These are phyloP conservation scores for Tulasnella sp. DNA, from an alignment of 768 basidiomycete genomes.

Conservation along the genomic window DNA sequence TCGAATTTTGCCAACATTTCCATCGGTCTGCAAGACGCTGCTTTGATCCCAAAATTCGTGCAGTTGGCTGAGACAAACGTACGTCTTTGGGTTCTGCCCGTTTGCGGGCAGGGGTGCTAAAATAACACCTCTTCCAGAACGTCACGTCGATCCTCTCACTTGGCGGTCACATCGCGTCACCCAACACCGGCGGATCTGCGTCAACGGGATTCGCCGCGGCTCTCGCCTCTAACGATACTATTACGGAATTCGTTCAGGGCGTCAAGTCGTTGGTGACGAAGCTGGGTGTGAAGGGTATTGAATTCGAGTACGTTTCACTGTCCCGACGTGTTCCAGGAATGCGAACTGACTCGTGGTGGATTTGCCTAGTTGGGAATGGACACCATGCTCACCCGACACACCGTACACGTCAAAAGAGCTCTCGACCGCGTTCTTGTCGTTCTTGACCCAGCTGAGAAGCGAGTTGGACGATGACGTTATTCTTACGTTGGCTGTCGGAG, in stretches of 20 bases:
- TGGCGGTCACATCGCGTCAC: conserved; percentile 18
- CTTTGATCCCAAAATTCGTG: conserved; percentile 18
- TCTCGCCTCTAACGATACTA: not conserved
- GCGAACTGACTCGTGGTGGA: not conserved
- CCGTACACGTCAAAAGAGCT: conserved; percentile 16
- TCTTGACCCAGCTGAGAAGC: conserved; percentile 8
- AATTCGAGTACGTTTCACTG: conserved; percentile 15
- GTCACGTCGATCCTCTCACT: conserved; percentile 20
- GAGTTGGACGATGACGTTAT: not conserved
- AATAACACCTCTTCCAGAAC: not conserved
- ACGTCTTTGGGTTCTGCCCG: not conserved
- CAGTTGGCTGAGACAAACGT: conserved; percentile 11
- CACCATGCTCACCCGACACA: conserved; percentile 15
- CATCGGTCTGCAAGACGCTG: conserved; percentile 16
- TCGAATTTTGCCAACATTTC: conserved; percentile 24
- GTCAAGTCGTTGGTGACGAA: conserved; percentile 20
- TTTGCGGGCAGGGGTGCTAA: no score
- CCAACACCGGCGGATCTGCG: conserved; percentile 19
- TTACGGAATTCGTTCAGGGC: conserved; percentile 22
- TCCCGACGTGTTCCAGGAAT: no score
- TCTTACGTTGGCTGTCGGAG: conserved; percentile 20
- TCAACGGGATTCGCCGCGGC: conserved; percentile 18
- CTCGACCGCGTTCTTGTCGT: conserved; percentile 20
- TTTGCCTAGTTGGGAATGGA: conserved; percentile 23
- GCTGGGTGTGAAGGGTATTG: conserved; percentile 16